phyloP scores from a whole-genome alignment of 116 monocot species.

The Thalassia testudinum region DNA sequence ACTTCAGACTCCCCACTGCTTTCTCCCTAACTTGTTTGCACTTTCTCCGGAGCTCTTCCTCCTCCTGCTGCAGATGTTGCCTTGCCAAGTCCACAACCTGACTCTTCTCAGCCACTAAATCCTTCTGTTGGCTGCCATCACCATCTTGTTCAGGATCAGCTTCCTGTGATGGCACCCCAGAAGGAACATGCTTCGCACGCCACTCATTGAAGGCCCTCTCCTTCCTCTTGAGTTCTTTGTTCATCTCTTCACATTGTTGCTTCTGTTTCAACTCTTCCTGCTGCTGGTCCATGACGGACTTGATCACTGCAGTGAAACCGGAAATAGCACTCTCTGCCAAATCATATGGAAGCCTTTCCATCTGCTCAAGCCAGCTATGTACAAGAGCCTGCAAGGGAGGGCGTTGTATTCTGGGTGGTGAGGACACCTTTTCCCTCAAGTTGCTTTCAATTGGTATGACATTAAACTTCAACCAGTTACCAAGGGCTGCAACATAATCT shows the following conservation, averaged over 20 bases:
- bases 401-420: constrained; percentile 13
- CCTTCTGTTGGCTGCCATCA: constrained; percentile 20
- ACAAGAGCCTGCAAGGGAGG: constrained; percentile 45
- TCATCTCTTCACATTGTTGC: constrained; percentile 28
- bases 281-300: constrained; percentile 33
- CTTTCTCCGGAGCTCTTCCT: constrained; percentile 24
- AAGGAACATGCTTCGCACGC: constrained; percentile 32
- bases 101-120: constrained; percentile 30
- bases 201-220: constrained; percentile 54
- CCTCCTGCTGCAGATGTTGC: constrained; percentile 39
- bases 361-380: constrained; percentile 52
- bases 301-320: constrained; percentile 44
- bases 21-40: constrained; percentile 78
- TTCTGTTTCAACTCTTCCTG: constrained; percentile 51
- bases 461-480: constrained; percentile 49
- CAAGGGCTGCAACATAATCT: constrained; percentile 44
- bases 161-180: neutral
- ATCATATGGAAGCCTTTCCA: constrained; percentile 51
- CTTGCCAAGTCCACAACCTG: constrained; percentile 40
- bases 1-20: constrained; percentile 42
- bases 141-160: constrained; percentile 14
- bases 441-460: too few relatives aligned
- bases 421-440: too few relatives aligned
- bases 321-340: constrained; percentile 23
- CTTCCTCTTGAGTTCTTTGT: constrained; percentile 31